Percentiles rank a stretch among this genome's conserved stretches.
Conservation (phyloP, 2,329 filamentous ascomycete genomes). For the Curvularia verruculosa region DNA sequence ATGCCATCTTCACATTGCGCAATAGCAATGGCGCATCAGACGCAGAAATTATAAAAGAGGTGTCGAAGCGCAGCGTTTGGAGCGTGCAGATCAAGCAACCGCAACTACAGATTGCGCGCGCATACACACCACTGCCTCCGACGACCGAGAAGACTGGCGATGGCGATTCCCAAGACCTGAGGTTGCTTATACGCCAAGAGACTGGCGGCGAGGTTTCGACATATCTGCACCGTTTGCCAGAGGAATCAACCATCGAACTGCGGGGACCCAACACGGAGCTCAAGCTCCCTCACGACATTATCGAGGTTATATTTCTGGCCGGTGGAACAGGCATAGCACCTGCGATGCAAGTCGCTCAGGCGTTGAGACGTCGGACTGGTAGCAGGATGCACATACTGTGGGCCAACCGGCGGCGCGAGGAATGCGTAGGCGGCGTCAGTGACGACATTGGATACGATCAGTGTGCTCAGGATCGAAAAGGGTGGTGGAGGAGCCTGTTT, state of each 20-base stretch:
- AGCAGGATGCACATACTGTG: conserved; percentile 74
- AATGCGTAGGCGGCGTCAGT: conserved; percentile 67
- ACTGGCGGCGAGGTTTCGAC: conserved; percentile 82
- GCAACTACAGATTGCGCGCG: conserved; percentile 85
- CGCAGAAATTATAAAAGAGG: conserved; percentile 40
- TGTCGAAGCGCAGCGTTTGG: conserved; percentile 73
- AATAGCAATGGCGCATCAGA: conserved; percentile 43
- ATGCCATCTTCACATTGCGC: conserved; percentile 70
- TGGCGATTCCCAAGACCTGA: conserved; percentile 55
- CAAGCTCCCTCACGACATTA: conserved; percentile 58
- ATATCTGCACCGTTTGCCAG: conserved; percentile 71
- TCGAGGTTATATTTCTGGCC: conserved; percentile 78
- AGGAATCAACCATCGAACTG: conserved; percentile 71
- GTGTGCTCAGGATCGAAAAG: conserved; percentile 17
- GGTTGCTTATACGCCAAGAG: conserved; percentile 80
- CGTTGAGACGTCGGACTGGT: conserved; percentile 58
- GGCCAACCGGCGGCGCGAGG: conserved; percentile 73
- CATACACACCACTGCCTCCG: conserved; percentile 86
- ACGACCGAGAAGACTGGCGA: conserved; percentile 42
- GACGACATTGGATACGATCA: conserved; percentile 44
- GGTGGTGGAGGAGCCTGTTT: conserved; percentile 40
- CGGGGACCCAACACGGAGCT: conserved; percentile 80
- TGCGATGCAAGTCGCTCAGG: conserved; percentile 78
- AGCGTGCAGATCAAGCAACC: conserved; percentile 94
- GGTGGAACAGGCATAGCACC: conserved; percentile 93